Percentiles rank a stretch among this genome's conserved stretches.
These are phyloP conservation scores for Cudoniella acicularis DNA, from an alignment of 495 filamentous ascomycete genomes.

Conservation along the genomic window DNA sequence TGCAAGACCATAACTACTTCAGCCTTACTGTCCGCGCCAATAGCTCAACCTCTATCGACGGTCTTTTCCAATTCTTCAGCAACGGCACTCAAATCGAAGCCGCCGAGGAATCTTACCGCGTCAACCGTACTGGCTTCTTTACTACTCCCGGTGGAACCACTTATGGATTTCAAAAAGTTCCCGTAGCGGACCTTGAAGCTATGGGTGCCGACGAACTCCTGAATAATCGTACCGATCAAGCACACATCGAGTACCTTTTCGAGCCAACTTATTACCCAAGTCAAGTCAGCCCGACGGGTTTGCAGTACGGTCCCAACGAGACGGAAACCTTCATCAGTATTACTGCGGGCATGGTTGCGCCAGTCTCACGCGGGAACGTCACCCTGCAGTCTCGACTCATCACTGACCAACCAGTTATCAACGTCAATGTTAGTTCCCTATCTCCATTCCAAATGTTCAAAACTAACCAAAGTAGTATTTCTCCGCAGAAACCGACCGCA, in stretches of 20 bases:
- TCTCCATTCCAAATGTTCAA: not conserved
- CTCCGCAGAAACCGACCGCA: not conserved
- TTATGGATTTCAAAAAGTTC: not conserved
- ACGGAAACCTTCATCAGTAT: not conserved
- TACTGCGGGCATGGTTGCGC: not conserved
- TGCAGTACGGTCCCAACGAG: not conserved
- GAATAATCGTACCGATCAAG: not conserved
- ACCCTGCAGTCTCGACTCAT: not conserved
- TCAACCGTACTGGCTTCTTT: not conserved
- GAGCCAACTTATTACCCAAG: not conserved
- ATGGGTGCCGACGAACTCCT: not conserved
- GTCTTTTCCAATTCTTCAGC: not conserved
- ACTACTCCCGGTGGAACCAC: not conserved
- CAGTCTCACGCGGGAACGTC: not conserved
- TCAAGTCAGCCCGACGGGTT: not conserved
- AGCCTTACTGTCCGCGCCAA: not conserved
- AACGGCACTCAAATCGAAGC: not conserved
- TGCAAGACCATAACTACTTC: conserved; percentile 40
- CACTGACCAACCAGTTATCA: not conserved
- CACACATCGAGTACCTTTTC: not conserved
- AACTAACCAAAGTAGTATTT: not conserved
- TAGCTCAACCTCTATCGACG: not conserved
- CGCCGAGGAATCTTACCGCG: not conserved
- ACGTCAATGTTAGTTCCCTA: not conserved
- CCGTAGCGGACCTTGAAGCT: not conserved